Conservation (phyloP, 2,329 filamentous ascomycete species). For the Fusarium tricinctum region DNA sequence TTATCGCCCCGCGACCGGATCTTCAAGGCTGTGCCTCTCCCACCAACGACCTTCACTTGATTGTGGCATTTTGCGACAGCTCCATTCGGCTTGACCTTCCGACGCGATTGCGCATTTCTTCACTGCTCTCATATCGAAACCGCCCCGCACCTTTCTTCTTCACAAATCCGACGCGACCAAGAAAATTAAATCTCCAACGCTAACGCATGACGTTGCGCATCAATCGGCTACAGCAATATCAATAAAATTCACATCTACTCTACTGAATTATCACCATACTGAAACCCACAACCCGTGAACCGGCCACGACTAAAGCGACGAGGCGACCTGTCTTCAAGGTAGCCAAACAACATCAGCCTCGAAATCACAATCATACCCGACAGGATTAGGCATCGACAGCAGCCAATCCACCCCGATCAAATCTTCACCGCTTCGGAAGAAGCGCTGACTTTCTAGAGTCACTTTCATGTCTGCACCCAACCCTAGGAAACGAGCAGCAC, state of each 20-base stretch:
- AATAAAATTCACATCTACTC: constrained; percentile 21
- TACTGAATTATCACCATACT: not conserved
- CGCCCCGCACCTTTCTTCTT: constrained; percentile 7
- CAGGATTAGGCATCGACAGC: constrained; percentile 42
- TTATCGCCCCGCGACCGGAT: constrained; percentile 16
- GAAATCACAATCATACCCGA: constrained; percentile 29
- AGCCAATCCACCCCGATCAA: constrained; percentile 22
- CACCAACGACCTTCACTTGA: constrained; percentile 14
- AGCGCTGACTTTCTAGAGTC: constrained; percentile 19
- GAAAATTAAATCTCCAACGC: constrained; percentile 22
- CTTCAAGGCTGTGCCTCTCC: constrained; percentile 31
- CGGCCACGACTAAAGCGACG: constrained; percentile 18
- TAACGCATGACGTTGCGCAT: constrained; percentile 24
- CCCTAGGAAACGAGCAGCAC: constrained; percentile 79
- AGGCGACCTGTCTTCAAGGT: constrained; percentile 24
- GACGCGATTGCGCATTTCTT: constrained; percentile 12
- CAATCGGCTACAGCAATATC: constrained; percentile 15
- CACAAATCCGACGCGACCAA: constrained; percentile 18
- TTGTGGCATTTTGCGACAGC: constrained; percentile 25
- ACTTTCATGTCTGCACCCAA: constrained; percentile 64
- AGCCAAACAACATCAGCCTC: constrained; percentile 25
- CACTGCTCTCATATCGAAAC: not conserved
- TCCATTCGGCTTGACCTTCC: constrained; percentile 6
- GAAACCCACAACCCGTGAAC: constrained; percentile 12
- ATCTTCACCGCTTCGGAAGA: constrained; percentile 27